Conservation (phyloP, 192 early-diverging fungal genomes). For the Polychytrium aggregatum region DNA sequence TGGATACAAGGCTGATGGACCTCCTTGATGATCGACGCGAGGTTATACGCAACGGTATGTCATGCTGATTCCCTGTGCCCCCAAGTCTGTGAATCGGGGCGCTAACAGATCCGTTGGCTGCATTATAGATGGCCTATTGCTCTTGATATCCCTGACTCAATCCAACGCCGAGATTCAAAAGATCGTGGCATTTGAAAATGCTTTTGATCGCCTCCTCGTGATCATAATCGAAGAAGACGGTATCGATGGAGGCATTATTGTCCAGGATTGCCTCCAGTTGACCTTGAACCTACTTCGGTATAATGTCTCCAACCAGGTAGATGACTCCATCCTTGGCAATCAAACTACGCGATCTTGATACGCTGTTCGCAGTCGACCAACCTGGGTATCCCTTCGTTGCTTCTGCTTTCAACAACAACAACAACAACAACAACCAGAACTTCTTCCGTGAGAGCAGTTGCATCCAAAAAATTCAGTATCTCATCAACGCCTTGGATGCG, state of each 20-base stretch:
- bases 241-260: constrained; percentile 85
- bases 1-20: constrained; percentile 86
- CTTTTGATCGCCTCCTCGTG: constrained; percentile 82
- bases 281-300: constrained; percentile 86
- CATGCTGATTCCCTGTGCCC: background rate
- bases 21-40: constrained; percentile 87
- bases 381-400: too few relatives aligned
- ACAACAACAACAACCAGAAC: constrained; percentile 32
- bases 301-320: constrained; percentile 95
- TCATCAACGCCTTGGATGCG: constrained; percentile 53
- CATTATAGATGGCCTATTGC: constrained; percentile 72
- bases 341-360: too few relatives aligned
- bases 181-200: constrained; percentile 97
- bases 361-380: too few relatives aligned
- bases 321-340: background rate
- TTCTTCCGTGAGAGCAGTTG: constrained; percentile 94
- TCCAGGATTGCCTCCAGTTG: constrained; percentile 91
- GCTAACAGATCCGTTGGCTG: background rate
- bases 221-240: constrained; percentile 88
- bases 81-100: background rate
- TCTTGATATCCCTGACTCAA: constrained; percentile 85
- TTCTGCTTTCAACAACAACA: too few relatives aligned
- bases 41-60: constrained; percentile 84
- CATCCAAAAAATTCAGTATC: constrained; percentile 73
- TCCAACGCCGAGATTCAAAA: constrained; percentile 95